phyloP scores from a whole-genome alignment of 192 early-diverging fungal genomes.

The Rhizophagus prolifer region DNA sequence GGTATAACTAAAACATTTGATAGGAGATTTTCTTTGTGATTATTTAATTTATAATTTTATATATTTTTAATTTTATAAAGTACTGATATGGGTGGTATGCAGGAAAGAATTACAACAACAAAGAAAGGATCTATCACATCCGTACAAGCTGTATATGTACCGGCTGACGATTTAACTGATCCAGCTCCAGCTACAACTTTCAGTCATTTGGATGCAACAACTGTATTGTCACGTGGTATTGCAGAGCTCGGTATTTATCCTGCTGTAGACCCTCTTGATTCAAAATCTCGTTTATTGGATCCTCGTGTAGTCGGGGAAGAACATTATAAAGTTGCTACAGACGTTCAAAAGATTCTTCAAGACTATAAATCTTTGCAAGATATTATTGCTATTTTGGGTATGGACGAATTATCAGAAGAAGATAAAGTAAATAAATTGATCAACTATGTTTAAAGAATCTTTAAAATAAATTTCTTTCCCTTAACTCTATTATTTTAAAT shows the following conservation, averaged over 20 bases:
- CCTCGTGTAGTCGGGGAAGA: conserved; percentile 94
- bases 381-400: conserved; percentile 99
- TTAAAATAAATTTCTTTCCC: neutral
- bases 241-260: conserved; percentile 99
- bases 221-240: conserved; percentile 97
- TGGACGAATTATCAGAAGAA: conserved; percentile 99
- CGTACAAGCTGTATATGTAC: conserved; percentile 97
- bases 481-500: neutral
- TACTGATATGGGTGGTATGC: conserved; percentile 99
- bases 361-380: conserved; percentile 99
- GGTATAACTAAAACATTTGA: neutral
- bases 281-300: conserved; percentile 97
- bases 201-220: conserved; percentile 98
- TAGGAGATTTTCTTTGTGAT: too few species aligned
- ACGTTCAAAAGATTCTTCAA: conserved; percentile 95
- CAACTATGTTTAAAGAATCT: neutral
- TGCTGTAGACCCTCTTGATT: conserved; percentile 97
- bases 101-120: conserved; percentile 99
- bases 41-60: too few species aligned
- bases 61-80: conserved; percentile 50
- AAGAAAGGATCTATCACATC: conserved; percentile 99
- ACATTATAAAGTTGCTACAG: conserved; percentile 93
- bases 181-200: conserved; percentile 99
- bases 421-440: conserved; percentile 60
- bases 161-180: conserved; percentile 99